Conservation (phyloP, 2,329 filamentous ascomycete species). For the Aspergillus terreus region DNA sequence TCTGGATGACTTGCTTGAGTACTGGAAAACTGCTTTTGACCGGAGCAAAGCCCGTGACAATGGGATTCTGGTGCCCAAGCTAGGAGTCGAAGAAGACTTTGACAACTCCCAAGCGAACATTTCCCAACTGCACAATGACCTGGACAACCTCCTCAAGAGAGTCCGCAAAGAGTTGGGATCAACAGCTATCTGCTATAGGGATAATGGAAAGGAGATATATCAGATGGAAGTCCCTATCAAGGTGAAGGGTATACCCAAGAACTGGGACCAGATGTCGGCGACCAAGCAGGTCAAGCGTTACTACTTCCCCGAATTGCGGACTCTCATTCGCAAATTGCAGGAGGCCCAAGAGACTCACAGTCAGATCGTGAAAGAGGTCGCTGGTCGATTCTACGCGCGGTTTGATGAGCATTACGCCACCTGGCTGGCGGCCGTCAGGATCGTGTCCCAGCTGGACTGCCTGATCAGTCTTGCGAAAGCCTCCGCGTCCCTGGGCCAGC, state of each 20-base stretch:
- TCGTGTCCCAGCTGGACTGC: constrained; percentile 90
- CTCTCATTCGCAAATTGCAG: constrained; percentile 80
- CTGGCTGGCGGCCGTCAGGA: constrained; percentile 87
- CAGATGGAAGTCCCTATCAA: constrained; percentile 87
- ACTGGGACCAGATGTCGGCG: constrained; percentile 95
- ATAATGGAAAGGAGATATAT: constrained; percentile 95
- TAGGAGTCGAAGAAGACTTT: constrained; percentile 87
- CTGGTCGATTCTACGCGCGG: constrained; percentile 74
- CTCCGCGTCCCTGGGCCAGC: constrained; percentile 76
- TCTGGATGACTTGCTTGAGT: constrained; percentile 67
- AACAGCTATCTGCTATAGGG: constrained; percentile 68
- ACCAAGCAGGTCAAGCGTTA: constrained; percentile 88
- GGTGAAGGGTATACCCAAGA: constrained; percentile 74
- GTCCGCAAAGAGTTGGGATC: constrained; percentile 72
- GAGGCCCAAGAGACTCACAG: constrained; percentile 92
- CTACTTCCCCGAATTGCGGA: constrained; percentile 81
- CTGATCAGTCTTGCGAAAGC: constrained; percentile 89
- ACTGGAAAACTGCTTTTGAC: constrained; percentile 92
- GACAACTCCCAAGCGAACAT: constrained; percentile 77
- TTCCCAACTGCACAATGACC: constrained; percentile 67
- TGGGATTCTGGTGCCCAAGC: constrained; percentile 78
- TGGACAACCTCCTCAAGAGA: constrained; percentile 67
- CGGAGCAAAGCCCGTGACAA: constrained; percentile 72
- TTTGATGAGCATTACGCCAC: constrained; percentile 83
- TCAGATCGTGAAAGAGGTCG: constrained; percentile 84